phyloP scores from a whole-genome alignment of 2,329 filamentous ascomycete genomes.

The Blumeriella jaapii region DNA sequence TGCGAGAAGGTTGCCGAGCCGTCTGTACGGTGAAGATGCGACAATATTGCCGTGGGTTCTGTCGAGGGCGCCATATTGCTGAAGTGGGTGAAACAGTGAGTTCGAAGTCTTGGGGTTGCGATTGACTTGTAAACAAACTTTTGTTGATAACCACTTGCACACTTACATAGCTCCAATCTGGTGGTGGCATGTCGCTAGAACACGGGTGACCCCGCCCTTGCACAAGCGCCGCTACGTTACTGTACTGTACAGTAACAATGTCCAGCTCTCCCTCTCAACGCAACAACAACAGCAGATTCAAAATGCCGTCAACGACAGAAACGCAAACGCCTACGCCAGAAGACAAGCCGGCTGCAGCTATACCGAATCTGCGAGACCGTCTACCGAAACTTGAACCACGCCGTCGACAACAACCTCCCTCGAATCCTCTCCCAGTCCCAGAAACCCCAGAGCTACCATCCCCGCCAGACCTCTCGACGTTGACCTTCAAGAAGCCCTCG shows the following conservation, averaged over 20 bases:
- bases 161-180: too few species aligned
- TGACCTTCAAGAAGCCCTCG: slow-evolving; percentile 54
- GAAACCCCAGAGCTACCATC: slow-evolving; percentile 62
- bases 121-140: slow-evolving; percentile 3
- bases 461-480: slow-evolving; percentile 48
- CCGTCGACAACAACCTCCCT: slow-evolving; percentile 38
- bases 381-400: slow-evolving; percentile 60
- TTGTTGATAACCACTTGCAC: too few species aligned
- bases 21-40: slow-evolving; percentile 58
- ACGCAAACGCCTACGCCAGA: slow-evolving; percentile 2
- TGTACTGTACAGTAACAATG: too few species aligned
- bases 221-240: slow-evolving; percentile 1
- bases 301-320: slow-evolving; percentile 22
- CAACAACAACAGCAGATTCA: slow-evolving; percentile 7
- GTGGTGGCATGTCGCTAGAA: slow-evolving; percentile 4
- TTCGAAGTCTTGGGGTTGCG: neutral
- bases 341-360: slow-evolving; percentile 15
- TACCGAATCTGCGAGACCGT: slow-evolving; percentile 41
- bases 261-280: too few species aligned
- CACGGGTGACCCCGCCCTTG: slow-evolving; percentile 1
- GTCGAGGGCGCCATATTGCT: slow-evolving; percentile 33
- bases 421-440: slow-evolving; percentile 54
- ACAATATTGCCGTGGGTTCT: slow-evolving; percentile 37
- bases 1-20: slow-evolving; percentile 70
- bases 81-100: neutral